Evolutionary conservation across 805 yeast genomes (phyloP), one percentile per base, ranked within the genome.

Genomic region (Cephaloascus albidus): DNA sequence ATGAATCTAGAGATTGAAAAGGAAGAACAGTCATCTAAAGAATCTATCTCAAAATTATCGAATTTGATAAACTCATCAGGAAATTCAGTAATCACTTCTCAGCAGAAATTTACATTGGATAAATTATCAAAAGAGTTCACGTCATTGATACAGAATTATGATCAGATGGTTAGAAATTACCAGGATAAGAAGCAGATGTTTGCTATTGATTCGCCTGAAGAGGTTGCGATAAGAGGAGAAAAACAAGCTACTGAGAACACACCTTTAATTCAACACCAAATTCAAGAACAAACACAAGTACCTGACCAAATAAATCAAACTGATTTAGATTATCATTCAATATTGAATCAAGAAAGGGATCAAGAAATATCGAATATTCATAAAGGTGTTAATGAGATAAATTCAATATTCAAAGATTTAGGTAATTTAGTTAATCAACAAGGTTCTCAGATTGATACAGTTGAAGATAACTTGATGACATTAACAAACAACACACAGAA

Each of bases 321-420:
- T 2, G 72, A 81, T 37, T 52, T 83, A 18, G 83, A 77, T 45
- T 77, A 78, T 45, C 90, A 85, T 48, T 50, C 74, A 1, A 55
- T 78, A 1, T 57, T 84, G 4, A 78, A 88, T 2, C 76, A 78
- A 41, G 90, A 86, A 51, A 64, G 96, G 40, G 80, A 83, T 39
- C 62, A 74, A 18, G 93, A 86, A 44, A 83, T 89, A 26, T 65
- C 69, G 23, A 78, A 76, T 44, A 81, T 88, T 6, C 79, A 82
- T 34, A 76, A 76, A 33, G 95, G 95, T 0, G 86, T 88, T 10
- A 74, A 70, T 39, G 96, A 89, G 47, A 85, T 89, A 33, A 88
- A 89, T 56, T 71, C 87, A 8, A 88, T 89, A 3, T 88, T 87
- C 56, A 78, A 78, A 47, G 95, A 88, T 50, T 58, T 89, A 41